phyloP scores from a whole-genome alignment of 2,329 filamentous ascomycete species.

The Atkinsonella texensis region DNA sequence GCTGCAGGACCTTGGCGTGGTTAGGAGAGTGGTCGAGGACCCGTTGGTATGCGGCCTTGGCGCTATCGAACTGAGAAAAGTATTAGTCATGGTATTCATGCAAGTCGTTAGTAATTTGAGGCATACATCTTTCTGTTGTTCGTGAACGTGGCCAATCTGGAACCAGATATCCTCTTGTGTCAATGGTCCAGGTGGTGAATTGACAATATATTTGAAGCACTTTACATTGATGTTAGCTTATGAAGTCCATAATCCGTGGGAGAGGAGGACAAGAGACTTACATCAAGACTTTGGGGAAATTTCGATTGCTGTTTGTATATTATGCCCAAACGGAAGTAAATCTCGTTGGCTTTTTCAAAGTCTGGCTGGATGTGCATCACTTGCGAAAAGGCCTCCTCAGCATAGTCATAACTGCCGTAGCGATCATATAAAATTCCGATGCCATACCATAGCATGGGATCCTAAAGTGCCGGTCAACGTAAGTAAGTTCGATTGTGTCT shows the following conservation, averaged over 20 bases:
- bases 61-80: conserved; percentile 67
- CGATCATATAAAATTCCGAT: conserved; percentile 96
- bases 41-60: conserved; percentile 82
- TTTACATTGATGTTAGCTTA: conserved; percentile 22
- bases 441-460: conserved; percentile 97
- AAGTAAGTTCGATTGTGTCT: background rate
- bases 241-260: background rate
- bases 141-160: conserved; percentile 96
- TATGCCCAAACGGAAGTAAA: conserved; percentile 97
- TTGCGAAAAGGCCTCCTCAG: conserved; percentile 94
- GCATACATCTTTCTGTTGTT: conserved; percentile 96
- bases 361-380: conserved; percentile 98
- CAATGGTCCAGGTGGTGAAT: conserved; percentile 78
- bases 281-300: conserved; percentile 82
- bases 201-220: conserved; percentile 98
- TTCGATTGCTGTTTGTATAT: conserved; percentile 99
- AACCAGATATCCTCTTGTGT: conserved; percentile 99
- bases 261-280: conserved; percentile 28
- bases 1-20: conserved; percentile 95
- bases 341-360: conserved; percentile 98
- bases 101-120: background rate
- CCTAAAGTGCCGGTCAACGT: conserved; percentile 33
- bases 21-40: conserved; percentile 91
- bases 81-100: conserved; percentile 21
- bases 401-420: conserved; percentile 92